A percentile compares a stretch with the other conserved stretches of the same genome.
phyloP scores from a whole-genome alignment of 176 grass and related monocot genomes.

The Zoysia japonica region DNA sequence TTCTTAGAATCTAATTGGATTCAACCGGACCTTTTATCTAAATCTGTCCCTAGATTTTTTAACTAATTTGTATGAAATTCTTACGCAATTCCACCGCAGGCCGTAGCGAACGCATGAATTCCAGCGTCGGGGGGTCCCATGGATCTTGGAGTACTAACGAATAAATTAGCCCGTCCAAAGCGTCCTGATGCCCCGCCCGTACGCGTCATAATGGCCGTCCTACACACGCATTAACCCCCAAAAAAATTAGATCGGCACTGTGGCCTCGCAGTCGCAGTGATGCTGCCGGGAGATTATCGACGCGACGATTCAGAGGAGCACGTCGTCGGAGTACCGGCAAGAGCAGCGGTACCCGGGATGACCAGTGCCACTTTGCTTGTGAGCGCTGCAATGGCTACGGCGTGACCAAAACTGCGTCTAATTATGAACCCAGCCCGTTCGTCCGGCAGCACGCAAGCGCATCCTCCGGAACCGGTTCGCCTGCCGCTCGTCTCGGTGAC shows the following conservation, averaged over 20 bases:
- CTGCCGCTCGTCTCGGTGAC: too few species aligned
- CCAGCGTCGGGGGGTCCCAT: background rate
- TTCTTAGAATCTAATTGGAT: too few species aligned
- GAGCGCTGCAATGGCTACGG: background rate
- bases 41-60: too few species aligned
- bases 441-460: background rate
- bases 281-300: background rate
- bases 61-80: too few species aligned
- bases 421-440: constrained; percentile 5
- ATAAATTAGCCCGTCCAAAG: constrained; percentile 32
- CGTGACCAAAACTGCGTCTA: background rate
- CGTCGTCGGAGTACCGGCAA: background rate
- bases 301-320: background rate
- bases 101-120: constrained; percentile 23
- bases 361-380: background rate
- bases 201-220: constrained; percentile 39
- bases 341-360: background rate
- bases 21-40: too few species aligned
- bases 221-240: constrained; percentile 12
- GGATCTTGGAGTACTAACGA: background rate
- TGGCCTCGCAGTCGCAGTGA: background rate
- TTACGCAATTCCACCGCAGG: background rate
- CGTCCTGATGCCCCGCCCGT: constrained; percentile 6
- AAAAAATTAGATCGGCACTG: too few species aligned
- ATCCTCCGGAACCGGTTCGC: too few species aligned